Conservation (phyloP, 768 basidiomycete species). For the Lactarius evosmus region DNA sequence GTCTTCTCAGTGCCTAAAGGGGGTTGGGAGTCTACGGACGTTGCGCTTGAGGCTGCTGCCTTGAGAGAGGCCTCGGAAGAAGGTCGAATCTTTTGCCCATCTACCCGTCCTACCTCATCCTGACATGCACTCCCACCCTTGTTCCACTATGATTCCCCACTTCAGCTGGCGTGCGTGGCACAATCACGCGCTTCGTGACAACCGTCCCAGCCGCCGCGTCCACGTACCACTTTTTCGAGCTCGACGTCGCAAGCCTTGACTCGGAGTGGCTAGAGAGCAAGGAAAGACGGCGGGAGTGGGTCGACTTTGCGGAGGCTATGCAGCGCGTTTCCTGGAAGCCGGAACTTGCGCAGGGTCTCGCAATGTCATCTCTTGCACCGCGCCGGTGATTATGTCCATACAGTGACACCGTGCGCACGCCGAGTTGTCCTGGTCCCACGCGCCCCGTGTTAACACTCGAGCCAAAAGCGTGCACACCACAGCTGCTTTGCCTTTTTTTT, state of each 20-base stretch:
- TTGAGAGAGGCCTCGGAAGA: constrained; percentile 92
- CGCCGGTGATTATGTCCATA: constrained; percentile 39
- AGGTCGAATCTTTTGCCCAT: constrained; percentile 87
- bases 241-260: constrained; percentile 76
- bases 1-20: constrained; percentile 76
- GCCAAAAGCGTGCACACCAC: constrained; percentile 8
- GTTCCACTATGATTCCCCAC: constrained; percentile 28
- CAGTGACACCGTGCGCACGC: constrained; percentile 4
- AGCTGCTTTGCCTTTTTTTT: not conserved
- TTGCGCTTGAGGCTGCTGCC: constrained; percentile 79
- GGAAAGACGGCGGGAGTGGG: constrained; percentile 83
- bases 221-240: constrained; percentile 88
- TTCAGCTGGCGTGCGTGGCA: constrained; percentile 86
- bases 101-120: constrained; percentile 68
- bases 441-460: constrained; percentile 2
- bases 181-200: constrained; percentile 78
- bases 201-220: constrained; percentile 76
- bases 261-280: constrained; percentile 77
- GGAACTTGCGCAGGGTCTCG: constrained; percentile 76
- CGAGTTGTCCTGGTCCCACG: constrained; percentile 1
- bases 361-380: constrained; percentile 66
- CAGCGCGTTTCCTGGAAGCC: constrained; percentile 76
- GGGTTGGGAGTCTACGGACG: constrained; percentile 84
- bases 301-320: constrained; percentile 80
- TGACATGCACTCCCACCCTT: constrained; percentile 50